Conservation (phyloP, 805 yeast species). For the Komagataella phaffii region DNA sequence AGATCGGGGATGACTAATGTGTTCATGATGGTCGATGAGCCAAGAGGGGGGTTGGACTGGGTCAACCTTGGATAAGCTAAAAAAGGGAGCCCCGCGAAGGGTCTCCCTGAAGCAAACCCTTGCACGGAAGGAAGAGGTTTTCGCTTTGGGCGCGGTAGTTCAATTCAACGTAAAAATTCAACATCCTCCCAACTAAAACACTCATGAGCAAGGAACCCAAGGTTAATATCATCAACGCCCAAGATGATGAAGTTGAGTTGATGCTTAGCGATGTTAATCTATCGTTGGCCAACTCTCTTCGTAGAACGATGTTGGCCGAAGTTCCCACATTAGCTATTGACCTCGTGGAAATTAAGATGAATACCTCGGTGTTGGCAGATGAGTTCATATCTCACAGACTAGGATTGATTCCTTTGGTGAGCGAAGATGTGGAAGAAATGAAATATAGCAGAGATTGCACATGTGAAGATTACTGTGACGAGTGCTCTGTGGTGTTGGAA, state of each 20-base stretch:
- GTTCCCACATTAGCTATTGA: conserved; percentile 96
- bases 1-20: conserved; percentile 39
- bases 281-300: conserved; percentile 80
- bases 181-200: not conserved
- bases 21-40: not conserved
- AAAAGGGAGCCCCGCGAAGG: not conserved
- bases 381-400: conserved; percentile 91
- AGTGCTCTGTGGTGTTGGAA: conserved; percentile 81
- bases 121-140: not conserved
- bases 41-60: not conserved
- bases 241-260: conserved; percentile 80
- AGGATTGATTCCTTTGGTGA: conserved; percentile 82
- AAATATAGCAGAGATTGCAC: conserved; percentile 92
- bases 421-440: conserved; percentile 71
- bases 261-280: conserved; percentile 79
- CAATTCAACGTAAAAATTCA: not conserved
- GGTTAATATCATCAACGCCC: conserved; percentile 79
- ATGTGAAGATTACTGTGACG: conserved; percentile 94
- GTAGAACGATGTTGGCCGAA: conserved; percentile 90
- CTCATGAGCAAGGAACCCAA: conserved; percentile 42
- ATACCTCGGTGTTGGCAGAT: conserved; percentile 92
- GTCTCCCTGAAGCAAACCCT: not conserved
- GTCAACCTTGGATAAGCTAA: not conserved
- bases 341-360: conserved; percentile 83
- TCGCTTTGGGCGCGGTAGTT: conserved; percentile 3